These are phyloP conservation scores for Mycosarcoma maydis DNA, from an alignment of 1,284 basidiomycete species.

Conservation along the genomic window DNA sequence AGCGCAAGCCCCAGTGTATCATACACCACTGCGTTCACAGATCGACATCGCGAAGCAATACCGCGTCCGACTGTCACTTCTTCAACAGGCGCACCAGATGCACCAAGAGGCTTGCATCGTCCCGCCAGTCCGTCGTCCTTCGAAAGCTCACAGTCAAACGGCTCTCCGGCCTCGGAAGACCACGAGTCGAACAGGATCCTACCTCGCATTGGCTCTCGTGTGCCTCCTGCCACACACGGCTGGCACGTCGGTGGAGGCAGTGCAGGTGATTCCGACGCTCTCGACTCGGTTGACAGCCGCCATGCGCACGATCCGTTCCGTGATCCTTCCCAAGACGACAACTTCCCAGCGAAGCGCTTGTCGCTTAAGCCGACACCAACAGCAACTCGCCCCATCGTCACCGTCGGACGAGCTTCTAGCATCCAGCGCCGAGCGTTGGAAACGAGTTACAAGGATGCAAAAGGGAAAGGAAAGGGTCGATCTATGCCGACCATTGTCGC, in stretches of 20 bases:
- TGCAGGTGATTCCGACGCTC: not conserved
- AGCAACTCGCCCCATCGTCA: slow-evolving; percentile 47
- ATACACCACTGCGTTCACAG: slow-evolving; percentile 3
- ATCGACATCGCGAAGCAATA: slow-evolving; percentile 1
- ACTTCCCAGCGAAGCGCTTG: slow-evolving; percentile 3
- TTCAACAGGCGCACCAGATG: not conserved
- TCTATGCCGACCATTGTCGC: slow-evolving; percentile 51
- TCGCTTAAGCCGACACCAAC: slow-evolving; percentile 43
- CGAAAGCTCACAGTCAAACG: slow-evolving; percentile 28
- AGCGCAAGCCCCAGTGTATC: slow-evolving; percentile 13
- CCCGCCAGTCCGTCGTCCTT: slow-evolving; percentile 27
- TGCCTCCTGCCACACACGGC: slow-evolving; percentile 10
- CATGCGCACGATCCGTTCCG: slow-evolving; percentile 29
- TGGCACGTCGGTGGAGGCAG: slow-evolving; percentile 13
- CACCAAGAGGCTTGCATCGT: slow-evolving; percentile 14
- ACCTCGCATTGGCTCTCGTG: slow-evolving; percentile 41
- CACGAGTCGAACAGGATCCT: slow-evolving; percentile 31
- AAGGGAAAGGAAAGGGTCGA: slow-evolving; percentile 34
- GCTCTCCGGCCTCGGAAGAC: slow-evolving; percentile 27
- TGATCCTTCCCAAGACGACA: slow-evolving; percentile 25
- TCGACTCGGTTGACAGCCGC: not conserved
- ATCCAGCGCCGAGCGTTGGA: slow-evolving; percentile 40
- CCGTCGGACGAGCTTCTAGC: slow-evolving; percentile 50
- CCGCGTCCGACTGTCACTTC: slow-evolving; percentile 15
- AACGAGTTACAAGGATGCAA: slow-evolving; percentile 12